phyloP scores from a whole-genome alignment of 345 rosid genomes.

The Zanthoxylum bungeanum region DNA sequence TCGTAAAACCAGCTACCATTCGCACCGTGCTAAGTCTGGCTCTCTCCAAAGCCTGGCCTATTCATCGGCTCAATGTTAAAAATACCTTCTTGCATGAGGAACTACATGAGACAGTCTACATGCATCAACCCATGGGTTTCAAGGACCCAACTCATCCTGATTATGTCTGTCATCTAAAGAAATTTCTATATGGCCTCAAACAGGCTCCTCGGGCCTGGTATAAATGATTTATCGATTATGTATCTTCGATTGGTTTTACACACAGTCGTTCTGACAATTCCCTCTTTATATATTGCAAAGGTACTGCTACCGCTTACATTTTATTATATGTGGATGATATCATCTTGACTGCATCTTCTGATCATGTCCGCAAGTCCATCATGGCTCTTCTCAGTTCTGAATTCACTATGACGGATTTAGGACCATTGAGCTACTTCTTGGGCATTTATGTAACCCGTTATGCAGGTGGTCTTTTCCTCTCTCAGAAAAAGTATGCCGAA shows the following conservation, averaged over 20 bases:
- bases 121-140: no score
- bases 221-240: neutral
- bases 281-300: neutral
- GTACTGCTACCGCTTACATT: neutral
- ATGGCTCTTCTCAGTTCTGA: neutral
- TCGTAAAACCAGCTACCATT: neutral
- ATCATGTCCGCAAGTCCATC: neutral
- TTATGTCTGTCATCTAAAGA: no score
- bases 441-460: neutral
- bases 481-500: neutral
- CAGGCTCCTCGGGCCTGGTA: neutral
- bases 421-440: neutral
- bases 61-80: neutral
- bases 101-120: neutral
- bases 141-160: no score
- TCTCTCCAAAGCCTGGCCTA: neutral
- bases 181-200: no score
- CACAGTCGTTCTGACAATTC: neutral
- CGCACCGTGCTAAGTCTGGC: neutral
- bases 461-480: neutral
- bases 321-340: slow-evolving; percentile 2
- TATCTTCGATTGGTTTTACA: neutral
- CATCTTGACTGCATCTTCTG: neutral
- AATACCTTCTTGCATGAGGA: neutral
- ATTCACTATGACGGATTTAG: slow-evolving; percentile 7